Conservation (phyloP, 306 rosid genomes). For the Quercus bicolor region DNA sequence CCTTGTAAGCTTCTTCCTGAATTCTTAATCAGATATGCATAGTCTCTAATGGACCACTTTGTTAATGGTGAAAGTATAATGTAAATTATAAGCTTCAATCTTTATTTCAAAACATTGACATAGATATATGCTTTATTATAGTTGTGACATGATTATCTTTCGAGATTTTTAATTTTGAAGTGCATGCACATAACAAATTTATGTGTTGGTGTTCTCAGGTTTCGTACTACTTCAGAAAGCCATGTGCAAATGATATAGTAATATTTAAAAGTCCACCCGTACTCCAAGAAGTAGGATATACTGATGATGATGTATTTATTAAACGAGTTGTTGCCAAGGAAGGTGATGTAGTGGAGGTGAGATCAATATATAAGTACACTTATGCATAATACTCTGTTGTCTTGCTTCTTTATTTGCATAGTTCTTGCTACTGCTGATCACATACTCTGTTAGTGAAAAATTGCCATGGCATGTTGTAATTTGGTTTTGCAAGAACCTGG, state of each 20-base stretch:
- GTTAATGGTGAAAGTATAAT: background rate
- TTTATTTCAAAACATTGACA: background rate
- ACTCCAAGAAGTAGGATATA: constrained; percentile 92
- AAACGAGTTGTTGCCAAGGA: constrained; percentile 87
- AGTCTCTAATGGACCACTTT: background rate
- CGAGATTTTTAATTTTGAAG: background rate
- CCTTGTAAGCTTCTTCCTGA: background rate
- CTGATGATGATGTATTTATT: constrained; percentile 87
- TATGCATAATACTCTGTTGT: background rate
- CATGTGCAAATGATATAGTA: constrained; percentile 88
- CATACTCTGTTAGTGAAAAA: background rate
- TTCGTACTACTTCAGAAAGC: constrained; percentile 87
- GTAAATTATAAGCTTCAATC: background rate
- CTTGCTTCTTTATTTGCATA: background rate
- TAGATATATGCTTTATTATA: constrained; percentile 1
- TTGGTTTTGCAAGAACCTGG: background rate
- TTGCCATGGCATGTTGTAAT: constrained; percentile 1
- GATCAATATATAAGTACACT: constrained; percentile 15
- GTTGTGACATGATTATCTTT: constrained; percentile 14
- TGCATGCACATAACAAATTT: background rate
- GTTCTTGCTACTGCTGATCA: background rate
- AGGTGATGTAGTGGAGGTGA: constrained; percentile 93
- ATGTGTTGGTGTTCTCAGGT: constrained; percentile 54
- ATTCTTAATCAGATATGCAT: background rate
- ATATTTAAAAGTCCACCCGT: constrained; percentile 95